Evolutionary conservation across 1,284 basidiomycete species (phyloP).

Genomic region (Trametes polyzona): DNA sequence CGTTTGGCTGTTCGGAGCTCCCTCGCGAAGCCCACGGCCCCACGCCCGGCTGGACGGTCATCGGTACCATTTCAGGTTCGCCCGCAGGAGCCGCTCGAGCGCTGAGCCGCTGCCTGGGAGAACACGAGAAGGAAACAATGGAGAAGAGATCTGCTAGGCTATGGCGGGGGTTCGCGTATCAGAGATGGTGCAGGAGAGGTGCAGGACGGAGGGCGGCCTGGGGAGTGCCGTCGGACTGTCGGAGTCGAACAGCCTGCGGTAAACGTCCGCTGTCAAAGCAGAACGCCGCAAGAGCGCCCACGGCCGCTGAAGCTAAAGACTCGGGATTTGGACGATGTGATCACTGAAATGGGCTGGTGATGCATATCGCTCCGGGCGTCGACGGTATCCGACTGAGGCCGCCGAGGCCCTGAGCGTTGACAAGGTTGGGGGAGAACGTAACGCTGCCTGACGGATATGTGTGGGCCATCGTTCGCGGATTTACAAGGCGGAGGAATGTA

Average conservation of each 20-base stretch:
- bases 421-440: no score
- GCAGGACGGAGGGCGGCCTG: no score
- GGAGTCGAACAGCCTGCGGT: not conserved
- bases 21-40: not conserved
- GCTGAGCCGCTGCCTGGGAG: not conserved
- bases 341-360: not conserved
- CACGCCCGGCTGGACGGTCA: not conserved
- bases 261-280: not conserved
- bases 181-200: no score
- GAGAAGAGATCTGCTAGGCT: not conserved
- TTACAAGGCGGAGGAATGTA: no score
- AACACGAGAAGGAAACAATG: not conserved
- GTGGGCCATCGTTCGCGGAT: no score
- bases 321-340: not conserved
- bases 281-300: not conserved
- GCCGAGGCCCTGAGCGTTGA: no score
- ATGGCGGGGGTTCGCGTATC: constrained; percentile 7
- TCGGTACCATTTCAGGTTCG: not conserved
- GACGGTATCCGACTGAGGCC: no score
- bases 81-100: no score
- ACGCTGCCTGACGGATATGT: no score
- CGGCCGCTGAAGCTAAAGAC: not conserved
- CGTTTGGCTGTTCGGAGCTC: constrained; percentile 1
- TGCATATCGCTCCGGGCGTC: not conserved
- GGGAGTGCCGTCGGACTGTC: not conserved